Conservation (phyloP, 23 red algal species). For the Gracilariopsis chorda region DNA sequence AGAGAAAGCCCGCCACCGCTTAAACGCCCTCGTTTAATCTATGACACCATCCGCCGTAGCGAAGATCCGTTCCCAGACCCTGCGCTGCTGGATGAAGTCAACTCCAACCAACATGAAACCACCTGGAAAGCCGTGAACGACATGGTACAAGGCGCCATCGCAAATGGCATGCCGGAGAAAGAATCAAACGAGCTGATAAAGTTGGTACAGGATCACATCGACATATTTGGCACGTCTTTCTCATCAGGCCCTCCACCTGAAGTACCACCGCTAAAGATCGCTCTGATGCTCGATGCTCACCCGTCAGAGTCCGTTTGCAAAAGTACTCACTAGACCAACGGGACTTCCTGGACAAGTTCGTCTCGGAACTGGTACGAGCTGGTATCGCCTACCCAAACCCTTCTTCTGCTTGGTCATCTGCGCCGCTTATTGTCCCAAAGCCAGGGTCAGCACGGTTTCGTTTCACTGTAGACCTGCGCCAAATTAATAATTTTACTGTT, state of each 20-base stretch:
- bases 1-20: neutral
- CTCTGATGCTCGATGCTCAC: neutral
- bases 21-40: neutral
- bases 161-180: neutral
- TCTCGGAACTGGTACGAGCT: neutral
- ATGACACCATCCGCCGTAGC: neutral
- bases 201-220: neutral
- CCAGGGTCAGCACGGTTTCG: neutral
- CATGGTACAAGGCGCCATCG: neutral
- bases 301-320: neutral
- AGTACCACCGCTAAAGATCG: neutral
- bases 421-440: slow-evolving; percentile 13
- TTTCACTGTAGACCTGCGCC: neutral
- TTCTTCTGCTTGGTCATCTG: neutral
- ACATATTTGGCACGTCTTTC: neutral
- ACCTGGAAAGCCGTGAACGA: neutral
- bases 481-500: neutral
- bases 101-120: neutral
- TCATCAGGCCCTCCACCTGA: neutral
- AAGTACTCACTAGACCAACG: slow-evolving; percentile 25
- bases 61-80: slow-evolving; percentile 10
- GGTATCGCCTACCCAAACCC: slow-evolving; percentile 8
- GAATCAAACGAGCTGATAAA: neutral
- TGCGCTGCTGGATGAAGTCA: neutral
- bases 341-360: neutral